Base-by-base conservation (phyloP, 2,329 filamentous ascomycete species). In the Cordyceps militaris region DNA sequence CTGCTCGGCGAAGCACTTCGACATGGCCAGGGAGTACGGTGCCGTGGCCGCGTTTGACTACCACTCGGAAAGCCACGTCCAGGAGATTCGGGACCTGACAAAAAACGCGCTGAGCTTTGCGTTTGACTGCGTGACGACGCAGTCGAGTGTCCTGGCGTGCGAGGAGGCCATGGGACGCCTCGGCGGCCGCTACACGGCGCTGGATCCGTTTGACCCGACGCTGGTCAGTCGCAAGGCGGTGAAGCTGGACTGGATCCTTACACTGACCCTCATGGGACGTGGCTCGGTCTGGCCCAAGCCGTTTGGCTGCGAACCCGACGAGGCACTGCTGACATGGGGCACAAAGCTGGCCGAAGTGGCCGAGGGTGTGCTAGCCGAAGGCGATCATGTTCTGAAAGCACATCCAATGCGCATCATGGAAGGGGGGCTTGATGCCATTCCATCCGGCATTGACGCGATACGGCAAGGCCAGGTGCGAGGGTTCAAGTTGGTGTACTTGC, bases 11-110 rank as follows among this genome's bases (percentile, higher is more conserved):
- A 48, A 55, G 3, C 65, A 66, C 60, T 72, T 69, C 53, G 66
- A 66, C 1, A 64, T 77, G 0, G 72, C 71, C 11, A 62, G 67
- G 48, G 53, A 49, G 1, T 71, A 65, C 42, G 76, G 76, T 13
- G 75, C 75, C 1, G 71, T 69, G 5, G 62, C 64, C 10, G 67
- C 63, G 3, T 77, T 76, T 57, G 73, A 78, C 64, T 77, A 68
- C 23, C 51, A 26, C 36, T 62, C 60, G n/a, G 40, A 57, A 10
- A 61, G 59, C 9, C 59, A 46, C 28, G 51, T 14, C 8, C 59
- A 58, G 1, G 66, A 72, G 5, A 74, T 78, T 55, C 63, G 66
- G 0, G 59, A 56, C 1, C 71, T 72, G 57, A 77, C 75, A 0
- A 60, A 64, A 1, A 71, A 74, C 62, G 59, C 52, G 2, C 67